Base-by-base conservation (phyloP, 2,329 filamentous ascomycete genomes). In the Mycosphaerella arachidis region DNA sequence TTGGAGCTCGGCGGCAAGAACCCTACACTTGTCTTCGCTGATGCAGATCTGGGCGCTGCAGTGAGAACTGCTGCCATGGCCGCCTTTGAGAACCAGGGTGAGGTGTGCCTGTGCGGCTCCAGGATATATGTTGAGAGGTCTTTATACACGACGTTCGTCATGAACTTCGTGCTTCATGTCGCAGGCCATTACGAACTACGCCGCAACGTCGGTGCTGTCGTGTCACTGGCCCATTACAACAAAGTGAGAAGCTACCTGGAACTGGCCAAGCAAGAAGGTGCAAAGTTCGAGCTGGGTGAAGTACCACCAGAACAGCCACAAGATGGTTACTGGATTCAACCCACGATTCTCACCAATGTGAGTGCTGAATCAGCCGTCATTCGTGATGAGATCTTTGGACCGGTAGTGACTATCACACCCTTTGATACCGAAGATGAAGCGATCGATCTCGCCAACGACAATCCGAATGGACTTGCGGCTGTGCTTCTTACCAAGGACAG, bases 1-100 rank as follows among this genome's bases (percentile, higher is more conserved):
- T 68, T 82, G 52, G 80, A 82, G 66, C 74, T 82, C 2, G 80
- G 79, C 12, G 80, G 80, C 27, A 82, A 82, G 65, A 74, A 73
- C 4, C 74, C 73, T 1, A 71, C 75, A 1, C 69, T 82, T 8
- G 75, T 82, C 0, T 70, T 78, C 6, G 70, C 73, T 24, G 79
- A 81, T 62, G 79, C 79, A 0, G 74, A 81, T 60, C 63, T 81
- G 3, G 72, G 75, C 43, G 71, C 73, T 7, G 61, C 58, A 2
- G 50, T 58, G n/a, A 57, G 60, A 52, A 57, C 55, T 37, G 50
- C 59, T 31, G 52, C 59, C 3, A 51, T 51, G 10, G 59, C 59
- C 13, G 59, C 59, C 40, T 58, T 61, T 18, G 59, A 61, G 51
- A 61, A 61, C n/a, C 59, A 61, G 46, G 59, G 59, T n/a, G 59